These are phyloP conservation scores for Solanum sitiens DNA, from an alignment of 257 asterid genomes.

Conservation along the genomic window DNA sequence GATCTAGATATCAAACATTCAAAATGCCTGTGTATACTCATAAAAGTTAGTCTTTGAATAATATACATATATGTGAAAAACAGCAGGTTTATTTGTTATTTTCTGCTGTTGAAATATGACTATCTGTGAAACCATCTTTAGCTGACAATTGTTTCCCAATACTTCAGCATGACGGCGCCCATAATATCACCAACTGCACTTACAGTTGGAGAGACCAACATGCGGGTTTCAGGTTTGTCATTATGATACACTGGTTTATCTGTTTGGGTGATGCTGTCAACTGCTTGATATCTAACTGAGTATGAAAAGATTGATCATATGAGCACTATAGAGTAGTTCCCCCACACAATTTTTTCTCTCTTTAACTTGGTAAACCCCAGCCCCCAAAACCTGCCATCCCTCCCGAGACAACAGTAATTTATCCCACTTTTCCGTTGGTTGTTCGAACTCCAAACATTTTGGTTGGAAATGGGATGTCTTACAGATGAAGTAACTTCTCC, in stretches of 20 bases:
- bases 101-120: not conserved
- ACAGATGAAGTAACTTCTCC: not conserved
- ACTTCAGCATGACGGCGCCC: constrained; percentile 87
- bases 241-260: not conserved
- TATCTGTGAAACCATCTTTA: not conserved
- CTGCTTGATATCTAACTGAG: not conserved
- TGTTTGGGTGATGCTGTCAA: not conserved
- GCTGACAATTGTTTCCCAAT: not conserved
- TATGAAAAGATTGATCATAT: not conserved
- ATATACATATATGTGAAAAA: not conserved
- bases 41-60: not conserved
- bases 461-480: not conserved
- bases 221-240: constrained; percentile 39
- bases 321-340: not conserved
- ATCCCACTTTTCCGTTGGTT: not conserved
- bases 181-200: constrained; percentile 74
- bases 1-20: not conserved
- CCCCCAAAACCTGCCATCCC: not conserved
- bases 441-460: not conserved
- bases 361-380: not conserved
- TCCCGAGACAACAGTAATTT: not conserved
- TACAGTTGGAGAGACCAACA: constrained; percentile 58
- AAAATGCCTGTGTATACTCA: not conserved
- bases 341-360: not conserved
- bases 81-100: not conserved